Conservation (phyloP, 495 filamentous ascomycete genomes). For the Zalerion maritima region DNA sequence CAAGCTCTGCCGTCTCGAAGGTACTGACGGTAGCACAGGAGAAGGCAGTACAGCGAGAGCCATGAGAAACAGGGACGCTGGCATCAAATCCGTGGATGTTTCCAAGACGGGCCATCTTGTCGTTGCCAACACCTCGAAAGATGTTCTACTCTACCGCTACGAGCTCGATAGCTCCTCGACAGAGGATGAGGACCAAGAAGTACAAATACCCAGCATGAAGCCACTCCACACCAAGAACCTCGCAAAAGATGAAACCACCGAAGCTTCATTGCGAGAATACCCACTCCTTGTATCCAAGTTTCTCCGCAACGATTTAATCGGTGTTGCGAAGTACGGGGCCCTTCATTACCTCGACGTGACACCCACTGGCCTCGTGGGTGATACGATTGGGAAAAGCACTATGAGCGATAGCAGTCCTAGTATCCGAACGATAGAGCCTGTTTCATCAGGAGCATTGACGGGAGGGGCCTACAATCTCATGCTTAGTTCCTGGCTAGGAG, state of each 20-base stretch:
- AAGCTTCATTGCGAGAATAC: too few species aligned
- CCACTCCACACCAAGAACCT: too few species aligned
- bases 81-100: slow-evolving; percentile 24
- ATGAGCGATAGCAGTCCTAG: too few species aligned
- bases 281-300: too few species aligned
- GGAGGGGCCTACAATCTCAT: slow-evolving; percentile 18
- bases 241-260: too few species aligned
- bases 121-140: slow-evolving; percentile 6
- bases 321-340: slow-evolving; percentile 16
- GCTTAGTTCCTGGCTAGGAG: slow-evolving; percentile 34
- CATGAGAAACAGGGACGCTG: slow-evolving; percentile 10
- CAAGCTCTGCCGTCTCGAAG: slow-evolving; percentile 15
- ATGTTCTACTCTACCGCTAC: slow-evolving; percentile 1
- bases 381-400: slow-evolving; percentile 12
- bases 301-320: too few species aligned
- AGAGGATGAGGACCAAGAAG: too few species aligned
- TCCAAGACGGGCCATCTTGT: slow-evolving; percentile 9
- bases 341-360: slow-evolving; percentile 25
- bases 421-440: slow-evolving; percentile 26
- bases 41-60: neutral
- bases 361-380: slow-evolving; percentile 19
- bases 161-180: too few species aligned
- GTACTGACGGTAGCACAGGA: slow-evolving; percentile 2
- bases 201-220: too few species aligned
- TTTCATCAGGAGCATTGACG: slow-evolving; percentile 14